phyloP scores from a whole-genome alignment of 2,329 filamentous ascomycete species.

The Colletotrichum phormii region DNA sequence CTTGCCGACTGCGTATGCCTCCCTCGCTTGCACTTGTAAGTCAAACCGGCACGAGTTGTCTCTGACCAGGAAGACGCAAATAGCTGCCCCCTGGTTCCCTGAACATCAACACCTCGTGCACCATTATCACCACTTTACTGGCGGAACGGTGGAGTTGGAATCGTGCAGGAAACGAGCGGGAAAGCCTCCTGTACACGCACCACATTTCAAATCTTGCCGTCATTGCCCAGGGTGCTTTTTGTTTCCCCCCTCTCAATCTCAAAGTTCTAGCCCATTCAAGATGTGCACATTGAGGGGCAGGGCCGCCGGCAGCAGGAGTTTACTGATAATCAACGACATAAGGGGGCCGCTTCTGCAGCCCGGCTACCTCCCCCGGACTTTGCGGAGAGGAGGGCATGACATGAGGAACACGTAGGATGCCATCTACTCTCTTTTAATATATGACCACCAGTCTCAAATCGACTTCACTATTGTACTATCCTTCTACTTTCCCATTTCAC shows the following conservation, averaged over 20 bases:
- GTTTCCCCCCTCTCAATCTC: conserved; percentile 12
- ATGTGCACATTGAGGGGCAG: conserved; percentile 14
- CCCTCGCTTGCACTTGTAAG: conserved; percentile 31
- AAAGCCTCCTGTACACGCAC: conserved; percentile 14
- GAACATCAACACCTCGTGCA: conserved; percentile 17
- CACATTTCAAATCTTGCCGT: conserved; percentile 5
- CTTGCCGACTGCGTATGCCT: conserved; percentile 17
- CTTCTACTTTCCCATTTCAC: not conserved
- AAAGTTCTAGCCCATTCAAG: conserved; percentile 18
- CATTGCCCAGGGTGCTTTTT: conserved; percentile 6
- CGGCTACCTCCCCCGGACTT: conserved; percentile 15
- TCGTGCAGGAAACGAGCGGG: conserved; percentile 12
- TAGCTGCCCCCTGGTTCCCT: conserved; percentile 29
- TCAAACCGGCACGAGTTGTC: conserved; percentile 19
- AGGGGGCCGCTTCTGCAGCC: conserved; percentile 6
- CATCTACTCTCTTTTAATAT: conserved; percentile 10
- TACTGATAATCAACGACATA: not conserved
- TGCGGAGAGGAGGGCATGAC: conserved; percentile 9
- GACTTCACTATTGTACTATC: not conserved
- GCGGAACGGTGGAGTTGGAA: conserved; percentile 6
- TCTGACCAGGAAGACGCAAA: conserved; percentile 19
- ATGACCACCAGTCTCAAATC: conserved; percentile 26
- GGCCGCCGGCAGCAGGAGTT: conserved; percentile 5
- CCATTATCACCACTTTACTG: conserved; percentile 27
- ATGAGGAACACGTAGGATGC: conserved; percentile 12